Conservation (phyloP, 2,329 filamentous ascomycete genomes). For the Ophidiomyces ophidiicola region DNA sequence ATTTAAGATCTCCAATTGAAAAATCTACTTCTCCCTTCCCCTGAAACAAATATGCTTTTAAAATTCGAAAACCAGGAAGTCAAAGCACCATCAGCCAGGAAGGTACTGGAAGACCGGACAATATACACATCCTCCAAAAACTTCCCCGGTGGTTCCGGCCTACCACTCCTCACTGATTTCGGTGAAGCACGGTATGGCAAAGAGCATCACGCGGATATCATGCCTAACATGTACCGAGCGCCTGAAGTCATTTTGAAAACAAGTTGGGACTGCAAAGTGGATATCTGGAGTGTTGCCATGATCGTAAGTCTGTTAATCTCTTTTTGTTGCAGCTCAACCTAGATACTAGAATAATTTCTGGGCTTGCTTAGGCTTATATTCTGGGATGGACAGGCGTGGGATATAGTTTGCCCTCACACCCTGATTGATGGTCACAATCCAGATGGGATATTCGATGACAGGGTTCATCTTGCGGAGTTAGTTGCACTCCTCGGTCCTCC, state of each 20-base stretch:
- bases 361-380: no score
- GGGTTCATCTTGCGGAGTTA: conserved; percentile 20
- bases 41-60: conserved; percentile 16
- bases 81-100: conserved; percentile 17
- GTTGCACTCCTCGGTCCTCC: conserved; percentile 21
- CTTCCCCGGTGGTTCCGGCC: conserved; percentile 10
- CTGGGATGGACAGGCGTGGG: no score
- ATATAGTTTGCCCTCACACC: no score
- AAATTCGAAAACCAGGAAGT: conserved; percentile 18
- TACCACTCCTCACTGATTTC: conserved; percentile 4
- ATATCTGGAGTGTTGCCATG: neutral
- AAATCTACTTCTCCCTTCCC: conserved; percentile 25
- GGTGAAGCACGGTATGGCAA: neutral
- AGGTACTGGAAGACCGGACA: conserved; percentile 15
- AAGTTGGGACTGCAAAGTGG: conserved; percentile 4
- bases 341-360: no score
- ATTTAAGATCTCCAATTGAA: conserved; percentile 17
- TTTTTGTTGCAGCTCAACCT: conserved; percentile 14
- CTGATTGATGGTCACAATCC: conserved; percentile 20
- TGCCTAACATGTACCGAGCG: neutral
- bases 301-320: conserved; percentile 1
- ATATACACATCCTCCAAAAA: conserved; percentile 19
- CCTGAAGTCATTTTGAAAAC: neutral
- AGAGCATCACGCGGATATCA: neutral
- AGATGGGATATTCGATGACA: conserved; percentile 18